Evolutionary conservation across 768 basidiomycete species (phyloP), one percentile per base, ranked within the genome.

Genomic region (Xerocomellus amylosporus): DNA sequence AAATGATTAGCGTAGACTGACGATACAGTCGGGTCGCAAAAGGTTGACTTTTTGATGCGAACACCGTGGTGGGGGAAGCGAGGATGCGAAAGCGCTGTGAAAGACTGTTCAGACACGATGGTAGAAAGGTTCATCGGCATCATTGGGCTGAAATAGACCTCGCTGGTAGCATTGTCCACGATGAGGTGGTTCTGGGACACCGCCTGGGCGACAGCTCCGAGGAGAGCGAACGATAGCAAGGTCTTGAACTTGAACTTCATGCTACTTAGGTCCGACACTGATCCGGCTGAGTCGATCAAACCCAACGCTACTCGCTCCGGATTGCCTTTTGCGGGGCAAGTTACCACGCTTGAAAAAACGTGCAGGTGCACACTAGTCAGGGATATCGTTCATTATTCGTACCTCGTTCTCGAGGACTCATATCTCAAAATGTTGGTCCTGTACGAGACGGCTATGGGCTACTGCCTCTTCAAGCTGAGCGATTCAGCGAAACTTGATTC

Each of bases 391-490:
- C 17, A 37, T 37, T n/a, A 38, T 38, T n/a, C n/a, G n/a, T 6
- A 24, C 24, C 42, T 40, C 53, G 42, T n/a, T 31, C 33, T 51
- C 51, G 40, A 53, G 41, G 17, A 19, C 46, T 34, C 26, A 30
- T 47, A 56, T 34, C 50, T 49, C 65, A 71, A 65, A 56, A 98
- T 98, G 94, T 83, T 98, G 73, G 95, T 98, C 42, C 80, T 99
- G 60, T 93, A 94, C 77, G 97, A 98, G 78, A 94, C 93, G 2
- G 84, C 93, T 38, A 84, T 96, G 74, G 93, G 96, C 74, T 98
- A 93, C 79, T 94, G 92, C 78, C 88, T 99, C 50, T 98, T 99
- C 86, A 97, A 97, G 74, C 81, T 96, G 60, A 87, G 87, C 49
- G 88, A 93, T 75, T 78, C 90, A 38, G 89, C 88, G 51, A 97